Percentiles rank a stretch among this genome's conserved stretches.
Evolutionary conservation across 805 yeast genomes (phyloP).

Genomic region (Ogataea saltuana): DNA sequence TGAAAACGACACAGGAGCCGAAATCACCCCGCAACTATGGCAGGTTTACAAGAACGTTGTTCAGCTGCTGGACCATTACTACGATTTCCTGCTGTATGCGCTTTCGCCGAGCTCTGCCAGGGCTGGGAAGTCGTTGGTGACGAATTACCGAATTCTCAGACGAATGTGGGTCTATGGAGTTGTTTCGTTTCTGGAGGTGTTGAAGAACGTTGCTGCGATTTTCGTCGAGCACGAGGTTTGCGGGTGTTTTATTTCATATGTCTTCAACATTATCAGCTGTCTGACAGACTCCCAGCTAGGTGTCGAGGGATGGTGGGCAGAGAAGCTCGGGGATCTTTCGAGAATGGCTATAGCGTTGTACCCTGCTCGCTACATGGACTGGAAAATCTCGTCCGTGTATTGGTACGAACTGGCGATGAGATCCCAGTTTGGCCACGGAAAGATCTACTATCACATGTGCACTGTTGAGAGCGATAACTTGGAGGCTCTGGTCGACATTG

Average conservation of each 20-base stretch:
- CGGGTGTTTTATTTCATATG: slow-evolving; percentile 70
- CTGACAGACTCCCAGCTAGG: slow-evolving; percentile 55
- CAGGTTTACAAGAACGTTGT: slow-evolving; percentile 67
- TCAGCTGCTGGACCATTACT: slow-evolving; percentile 66
- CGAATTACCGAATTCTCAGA: slow-evolving; percentile 74
- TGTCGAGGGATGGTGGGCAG: slow-evolving; percentile 78
- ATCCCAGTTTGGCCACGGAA: slow-evolving; percentile 79
- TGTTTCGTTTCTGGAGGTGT: slow-evolving; percentile 74
- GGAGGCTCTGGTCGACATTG: slow-evolving; percentile 77
- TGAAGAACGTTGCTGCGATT: slow-evolving; percentile 70
- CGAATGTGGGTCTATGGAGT: slow-evolving; percentile 86
- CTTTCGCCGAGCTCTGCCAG: slow-evolving; percentile 64
- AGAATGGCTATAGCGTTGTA: slow-evolving; percentile 87
- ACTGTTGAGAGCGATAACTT: slow-evolving; percentile 78
- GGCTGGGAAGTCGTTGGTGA: slow-evolving; percentile 76
- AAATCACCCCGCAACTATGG: slow-evolving; percentile 65
- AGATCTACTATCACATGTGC: slow-evolving; percentile 83
- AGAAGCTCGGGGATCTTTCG: slow-evolving; percentile 81
- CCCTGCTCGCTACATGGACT: slow-evolving; percentile 76
- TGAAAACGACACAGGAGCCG: slow-evolving; percentile 47
- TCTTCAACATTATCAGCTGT: slow-evolving; percentile 60
- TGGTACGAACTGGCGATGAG: slow-evolving; percentile 80
- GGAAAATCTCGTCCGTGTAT: slow-evolving; percentile 80
- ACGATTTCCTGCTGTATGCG: slow-evolving; percentile 70
- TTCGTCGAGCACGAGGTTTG: slow-evolving; percentile 76